A percentile compares a stretch with the other conserved stretches of the same genome.
phyloP scores from a whole-genome alignment of 305 asterid genomes.

The Solanum hybrid region DNA sequence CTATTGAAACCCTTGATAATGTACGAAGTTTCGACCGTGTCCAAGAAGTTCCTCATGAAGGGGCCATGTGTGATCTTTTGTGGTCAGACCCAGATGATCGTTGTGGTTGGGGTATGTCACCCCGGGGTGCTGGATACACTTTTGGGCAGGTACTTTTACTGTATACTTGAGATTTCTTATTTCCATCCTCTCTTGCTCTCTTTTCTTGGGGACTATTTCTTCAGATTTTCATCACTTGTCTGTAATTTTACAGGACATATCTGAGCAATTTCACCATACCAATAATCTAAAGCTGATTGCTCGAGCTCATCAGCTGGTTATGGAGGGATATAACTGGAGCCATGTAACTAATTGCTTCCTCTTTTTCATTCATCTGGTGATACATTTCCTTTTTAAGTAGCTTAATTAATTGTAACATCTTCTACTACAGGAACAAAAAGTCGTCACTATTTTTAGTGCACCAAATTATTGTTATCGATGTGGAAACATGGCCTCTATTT shows the following conservation, averaged over 20 bases:
- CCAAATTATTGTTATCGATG: constrained; percentile 97
- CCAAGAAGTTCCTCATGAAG: constrained; percentile 99
- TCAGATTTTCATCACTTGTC: background rate
- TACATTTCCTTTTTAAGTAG: background rate
- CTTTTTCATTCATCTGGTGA: background rate
- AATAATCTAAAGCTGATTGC: constrained; percentile 83
- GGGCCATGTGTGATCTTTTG: constrained; percentile 93
- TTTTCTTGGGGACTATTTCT: background rate
- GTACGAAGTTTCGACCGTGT: constrained; percentile 94
- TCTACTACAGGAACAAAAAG: constrained; percentile 79
- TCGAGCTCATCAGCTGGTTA: constrained; percentile 93
- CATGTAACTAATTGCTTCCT: constrained; percentile 40
- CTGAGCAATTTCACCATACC: constrained; percentile 91
- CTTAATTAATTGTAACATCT: background rate
- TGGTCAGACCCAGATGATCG: constrained; percentile 99
- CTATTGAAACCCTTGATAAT: constrained; percentile 85
- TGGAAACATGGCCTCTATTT: constrained; percentile 97
- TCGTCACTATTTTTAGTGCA: constrained; percentile 89
- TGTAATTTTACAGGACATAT: constrained; percentile 53
- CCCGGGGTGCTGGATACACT: constrained; percentile 97
- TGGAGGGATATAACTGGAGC: constrained; percentile 99
- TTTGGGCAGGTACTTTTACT: constrained; percentile 68
- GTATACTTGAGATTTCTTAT: constrained; percentile 1
- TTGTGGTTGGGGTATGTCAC: constrained; percentile 98
- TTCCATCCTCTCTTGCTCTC: background rate